Conservation (phyloP, 2,329 filamentous ascomycete genomes). For the Epichloe sylvatica region DNA sequence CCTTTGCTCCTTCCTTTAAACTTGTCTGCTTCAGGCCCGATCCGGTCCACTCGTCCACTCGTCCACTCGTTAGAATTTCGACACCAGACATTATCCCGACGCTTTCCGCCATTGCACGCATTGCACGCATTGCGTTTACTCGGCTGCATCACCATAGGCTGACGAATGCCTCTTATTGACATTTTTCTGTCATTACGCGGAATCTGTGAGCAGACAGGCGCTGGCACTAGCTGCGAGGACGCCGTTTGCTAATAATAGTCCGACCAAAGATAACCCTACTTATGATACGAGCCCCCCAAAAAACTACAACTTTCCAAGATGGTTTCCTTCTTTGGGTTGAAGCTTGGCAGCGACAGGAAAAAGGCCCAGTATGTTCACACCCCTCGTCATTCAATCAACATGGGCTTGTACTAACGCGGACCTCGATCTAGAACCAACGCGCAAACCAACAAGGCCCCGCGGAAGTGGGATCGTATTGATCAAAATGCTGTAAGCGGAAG, state of each 20-base stretch:
- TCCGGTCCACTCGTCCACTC: neutral
- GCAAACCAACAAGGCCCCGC: constrained; percentile 10
- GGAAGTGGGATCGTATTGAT: constrained; percentile 19
- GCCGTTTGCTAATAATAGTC: neutral
- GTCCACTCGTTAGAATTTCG: neutral
- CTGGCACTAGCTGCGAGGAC: neutral
- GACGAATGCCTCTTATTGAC: neutral
- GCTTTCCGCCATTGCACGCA: too few species aligned
- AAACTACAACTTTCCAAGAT: constrained; percentile 18
- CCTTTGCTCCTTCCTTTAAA: neutral
- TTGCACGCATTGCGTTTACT: too few species aligned
- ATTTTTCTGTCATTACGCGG: neutral
- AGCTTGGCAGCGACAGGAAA: constrained; percentile 42
- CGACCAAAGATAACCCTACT: neutral
- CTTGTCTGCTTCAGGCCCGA: neutral
- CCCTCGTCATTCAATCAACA: neutral
- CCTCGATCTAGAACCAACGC: constrained; percentile 3
- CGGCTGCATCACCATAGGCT: neutral
- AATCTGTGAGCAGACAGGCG: neutral
- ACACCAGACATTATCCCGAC: neutral
- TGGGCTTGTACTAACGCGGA: neutral
- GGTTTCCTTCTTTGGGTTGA: constrained; percentile 47
- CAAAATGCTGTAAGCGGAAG: constrained; percentile 20
- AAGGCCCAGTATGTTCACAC: constrained; percentile 30
- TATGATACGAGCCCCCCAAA: neutral